These are phyloP conservation scores for Artemisia argyi DNA, from an alignment of 129 eudicot species.

Conservation along the genomic window DNA sequence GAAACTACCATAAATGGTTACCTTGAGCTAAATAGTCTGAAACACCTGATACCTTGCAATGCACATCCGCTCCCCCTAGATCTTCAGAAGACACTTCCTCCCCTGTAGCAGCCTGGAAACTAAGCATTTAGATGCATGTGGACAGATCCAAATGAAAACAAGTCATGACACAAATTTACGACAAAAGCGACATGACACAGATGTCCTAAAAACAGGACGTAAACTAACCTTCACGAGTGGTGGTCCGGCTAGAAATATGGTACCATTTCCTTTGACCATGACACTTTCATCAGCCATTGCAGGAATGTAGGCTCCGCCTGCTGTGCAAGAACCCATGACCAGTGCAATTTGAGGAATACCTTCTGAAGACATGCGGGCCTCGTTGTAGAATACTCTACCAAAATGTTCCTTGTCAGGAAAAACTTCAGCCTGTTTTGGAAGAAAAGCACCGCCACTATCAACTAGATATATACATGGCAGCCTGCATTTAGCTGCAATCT, in stretches of 20 bases:
- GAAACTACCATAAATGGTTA: constrained; percentile 16
- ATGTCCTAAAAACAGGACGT: neutral
- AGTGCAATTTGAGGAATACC: constrained; percentile 96
- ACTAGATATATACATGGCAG: constrained; percentile 95
- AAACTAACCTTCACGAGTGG: constrained; percentile 94
- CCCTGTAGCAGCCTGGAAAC: constrained; percentile 93
- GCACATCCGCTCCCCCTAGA: constrained; percentile 93
- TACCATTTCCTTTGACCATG: constrained; percentile 99
- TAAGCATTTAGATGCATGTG: constrained; percentile 23
- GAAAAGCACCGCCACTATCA: constrained; percentile 98
- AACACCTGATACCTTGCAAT: constrained; percentile 94
- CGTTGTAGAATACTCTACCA: constrained; percentile 91
- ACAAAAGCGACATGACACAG: neutral
- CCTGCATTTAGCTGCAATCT: constrained; percentile 88
- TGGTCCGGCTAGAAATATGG: constrained; percentile 97
- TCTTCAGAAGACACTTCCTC: constrained; percentile 98
- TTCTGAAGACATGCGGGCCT: constrained; percentile 89
- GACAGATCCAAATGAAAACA: constrained; percentile 21
- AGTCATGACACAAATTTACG: constrained; percentile 6
- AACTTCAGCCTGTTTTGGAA: constrained; percentile 95
- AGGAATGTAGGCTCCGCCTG: constrained; percentile 99
- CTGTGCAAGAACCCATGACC: constrained; percentile 96
- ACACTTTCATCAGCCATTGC: constrained; percentile 99
- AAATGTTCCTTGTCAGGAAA: constrained; percentile 94
- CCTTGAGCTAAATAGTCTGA: constrained; percentile 95